Conservation (phyloP, 768 basidiomycete genomes). For the Boletellus emodensis region DNA sequence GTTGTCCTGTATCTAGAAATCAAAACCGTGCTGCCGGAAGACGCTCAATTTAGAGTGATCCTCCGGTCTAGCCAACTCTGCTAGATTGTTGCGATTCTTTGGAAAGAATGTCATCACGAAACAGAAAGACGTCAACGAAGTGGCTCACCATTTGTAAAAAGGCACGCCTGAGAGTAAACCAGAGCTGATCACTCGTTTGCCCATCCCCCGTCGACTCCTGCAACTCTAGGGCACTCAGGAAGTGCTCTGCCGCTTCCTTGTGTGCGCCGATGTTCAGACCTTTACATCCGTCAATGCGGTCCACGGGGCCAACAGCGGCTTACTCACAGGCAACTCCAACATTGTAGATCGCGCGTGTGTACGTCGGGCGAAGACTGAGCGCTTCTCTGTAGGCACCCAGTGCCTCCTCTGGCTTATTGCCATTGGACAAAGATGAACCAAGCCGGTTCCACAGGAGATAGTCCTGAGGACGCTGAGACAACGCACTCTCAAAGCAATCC, state of each 20-base stretch:
- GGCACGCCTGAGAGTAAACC: conserved; percentile 83
- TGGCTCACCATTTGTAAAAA: conserved; percentile 69
- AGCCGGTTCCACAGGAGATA: conserved; percentile 95
- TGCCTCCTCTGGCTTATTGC: conserved; percentile 91
- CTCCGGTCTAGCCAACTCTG: conserved; percentile 64
- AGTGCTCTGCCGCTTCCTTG: conserved; percentile 95
- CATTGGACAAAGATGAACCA: conserved; percentile 93
- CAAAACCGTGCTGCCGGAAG: conserved; percentile 85
- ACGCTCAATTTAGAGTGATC: conserved; percentile 58
- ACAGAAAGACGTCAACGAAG: neutral
- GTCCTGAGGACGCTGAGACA: conserved; percentile 82
- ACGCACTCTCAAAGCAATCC: conserved; percentile 90
- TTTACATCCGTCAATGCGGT: conserved; percentile 29
- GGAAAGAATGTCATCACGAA: neutral
- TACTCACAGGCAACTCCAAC: conserved; percentile 93
- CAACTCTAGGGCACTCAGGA: conserved; percentile 77
- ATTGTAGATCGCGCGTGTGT: conserved; percentile 96
- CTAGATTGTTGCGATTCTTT: conserved; percentile 79
- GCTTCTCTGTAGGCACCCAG: conserved; percentile 88
- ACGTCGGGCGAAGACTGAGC: conserved; percentile 85
- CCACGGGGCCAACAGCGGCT: neutral
- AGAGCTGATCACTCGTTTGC: conserved; percentile 79
- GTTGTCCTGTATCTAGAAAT: conserved; percentile 53
- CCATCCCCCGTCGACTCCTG: conserved; percentile 65
- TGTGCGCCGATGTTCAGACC: conserved; percentile 94